Percentiles rank a stretch among this genome's conserved stretches.
Evolutionary conservation across 2,329 filamentous ascomycete species (phyloP).

Genomic region (Verticillium isaacii): DNA sequence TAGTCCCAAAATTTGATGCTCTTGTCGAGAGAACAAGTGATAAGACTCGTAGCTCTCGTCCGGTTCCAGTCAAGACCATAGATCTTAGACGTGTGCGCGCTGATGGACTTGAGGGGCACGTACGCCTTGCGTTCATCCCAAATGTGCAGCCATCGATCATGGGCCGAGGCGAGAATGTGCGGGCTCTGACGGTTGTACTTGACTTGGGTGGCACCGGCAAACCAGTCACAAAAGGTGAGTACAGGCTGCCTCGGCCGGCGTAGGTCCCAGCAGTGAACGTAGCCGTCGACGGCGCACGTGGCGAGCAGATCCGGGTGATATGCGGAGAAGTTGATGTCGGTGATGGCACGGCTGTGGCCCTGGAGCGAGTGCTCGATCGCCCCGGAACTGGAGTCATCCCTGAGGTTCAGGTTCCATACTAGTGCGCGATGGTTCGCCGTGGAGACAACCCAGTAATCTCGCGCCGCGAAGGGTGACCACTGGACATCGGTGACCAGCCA

Average conservation of each 20-base stretch:
- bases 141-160: conserved; percentile 81
- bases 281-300: conserved; percentile 89
- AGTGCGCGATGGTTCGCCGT: conserved; percentile 92
- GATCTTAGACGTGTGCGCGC: conserved; percentile 87
- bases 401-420: conserved; percentile 85
- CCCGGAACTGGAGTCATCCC: conserved; percentile 64
- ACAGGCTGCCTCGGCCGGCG: conserved; percentile 68
- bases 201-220: conserved; percentile 88
- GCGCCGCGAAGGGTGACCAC: conserved; percentile 87
- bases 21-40: conserved; percentile 86
- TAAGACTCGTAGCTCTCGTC: conserved; percentile 63
- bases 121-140: conserved; percentile 85
- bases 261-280: conserved; percentile 89
- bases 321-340: conserved; percentile 93
- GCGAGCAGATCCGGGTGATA: conserved; percentile 86
- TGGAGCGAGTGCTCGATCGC: conserved; percentile 84
- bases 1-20: conserved; percentile 96
- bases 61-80: conserved; percentile 96
- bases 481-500: conserved; percentile 96
- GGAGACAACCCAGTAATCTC: conserved; percentile 90
- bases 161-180: conserved; percentile 84
- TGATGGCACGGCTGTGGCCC: conserved; percentile 80
- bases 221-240: conserved; percentile 86
- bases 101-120: conserved; percentile 75
- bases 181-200: conserved; percentile 88